A percentile compares a stretch with the other conserved stretches of the same genome.
Conservation (phyloP, 2,329 filamentous ascomycete genomes). For the Exophiala sp. region DNA sequence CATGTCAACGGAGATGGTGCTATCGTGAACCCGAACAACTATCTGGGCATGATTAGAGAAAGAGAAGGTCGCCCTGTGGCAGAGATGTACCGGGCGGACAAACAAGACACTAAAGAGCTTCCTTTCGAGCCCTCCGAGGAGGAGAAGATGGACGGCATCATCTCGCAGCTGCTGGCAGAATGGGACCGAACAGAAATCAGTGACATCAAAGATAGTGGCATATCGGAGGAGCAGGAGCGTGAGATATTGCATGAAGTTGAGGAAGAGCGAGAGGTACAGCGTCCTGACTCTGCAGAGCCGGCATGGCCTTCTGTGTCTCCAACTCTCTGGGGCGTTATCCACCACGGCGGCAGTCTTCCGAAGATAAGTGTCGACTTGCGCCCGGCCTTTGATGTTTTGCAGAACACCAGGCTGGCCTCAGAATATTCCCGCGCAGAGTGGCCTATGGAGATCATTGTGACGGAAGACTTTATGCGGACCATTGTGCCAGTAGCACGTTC, state of each 20-base stretch:
- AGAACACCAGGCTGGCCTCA: slow-evolving; percentile 29
- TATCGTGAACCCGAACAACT: slow-evolving; percentile 2
- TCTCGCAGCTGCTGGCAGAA: slow-evolving; percentile 32
- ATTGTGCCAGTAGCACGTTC: slow-evolving; percentile 31
- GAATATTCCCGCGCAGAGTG: slow-evolving; percentile 31
- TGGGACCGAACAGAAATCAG: slow-evolving; percentile 37
- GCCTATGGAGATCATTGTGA: slow-evolving; percentile 42
- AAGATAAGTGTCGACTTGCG: slow-evolving; percentile 34
- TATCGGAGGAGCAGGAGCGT: slow-evolving; percentile 63
- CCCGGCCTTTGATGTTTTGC: slow-evolving; percentile 45
- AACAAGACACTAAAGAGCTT: not conserved
- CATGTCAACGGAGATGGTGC: not conserved
- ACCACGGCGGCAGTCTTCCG: slow-evolving; percentile 38
- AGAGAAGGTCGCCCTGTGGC: slow-evolving; percentile 50
- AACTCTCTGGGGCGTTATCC: slow-evolving; percentile 41
- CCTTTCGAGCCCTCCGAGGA: slow-evolving; percentile 13
- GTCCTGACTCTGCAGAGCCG: slow-evolving; percentile 43
- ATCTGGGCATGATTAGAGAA: slow-evolving; percentile 46
- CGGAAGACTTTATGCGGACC: slow-evolving; percentile 48
- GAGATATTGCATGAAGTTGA: slow-evolving; percentile 59
- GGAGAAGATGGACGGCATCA: slow-evolving; percentile 29
- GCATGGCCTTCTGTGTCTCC: slow-evolving; percentile 39
- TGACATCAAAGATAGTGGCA: slow-evolving; percentile 33
- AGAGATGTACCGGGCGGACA: slow-evolving; percentile 46
- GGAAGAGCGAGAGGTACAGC: slow-evolving; percentile 52